phyloP scores from a whole-genome alignment of 192 early-diverging fungal genomes.

The Rhizophlyctis rosea region DNA sequence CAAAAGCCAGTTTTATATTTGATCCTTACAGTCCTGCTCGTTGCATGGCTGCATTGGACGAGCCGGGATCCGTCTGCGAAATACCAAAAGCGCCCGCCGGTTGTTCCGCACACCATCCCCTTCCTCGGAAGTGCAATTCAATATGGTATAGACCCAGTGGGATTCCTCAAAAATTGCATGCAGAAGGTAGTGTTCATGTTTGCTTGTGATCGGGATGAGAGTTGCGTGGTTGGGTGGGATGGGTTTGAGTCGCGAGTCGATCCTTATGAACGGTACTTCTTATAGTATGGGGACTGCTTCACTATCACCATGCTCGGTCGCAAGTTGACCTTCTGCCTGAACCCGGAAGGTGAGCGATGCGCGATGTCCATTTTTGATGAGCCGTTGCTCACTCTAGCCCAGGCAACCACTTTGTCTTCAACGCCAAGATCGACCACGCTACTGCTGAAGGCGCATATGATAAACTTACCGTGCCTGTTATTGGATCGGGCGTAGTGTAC shows the following conservation, averaged over 20 bases:
- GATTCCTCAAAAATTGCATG: constrained; percentile 71
- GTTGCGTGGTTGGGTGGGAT: too few relatives aligned
- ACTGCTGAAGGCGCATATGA: constrained; percentile 93
- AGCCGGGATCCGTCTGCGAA: too few relatives aligned
- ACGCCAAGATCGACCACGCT: constrained; percentile 78
- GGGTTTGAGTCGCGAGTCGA: too few relatives aligned
- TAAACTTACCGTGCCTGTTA: constrained; percentile 88
- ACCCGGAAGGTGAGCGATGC: too few relatives aligned
- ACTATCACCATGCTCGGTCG: constrained; percentile 92
- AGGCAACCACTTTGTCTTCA: constrained; percentile 97
- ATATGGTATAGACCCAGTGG: constrained; percentile 87
- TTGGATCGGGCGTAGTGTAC: constrained; percentile 94
- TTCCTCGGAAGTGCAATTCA: constrained; percentile 82
- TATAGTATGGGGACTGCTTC: constrained; percentile 80
- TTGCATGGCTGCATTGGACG: too few relatives aligned
- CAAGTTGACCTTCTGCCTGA: constrained; percentile 84
- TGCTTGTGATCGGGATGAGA: too few relatives aligned
- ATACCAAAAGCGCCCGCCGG: constrained; percentile 34
- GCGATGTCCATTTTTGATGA: too few relatives aligned
- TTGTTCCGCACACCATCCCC: constrained; percentile 70
- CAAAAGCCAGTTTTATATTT: too few relatives aligned
- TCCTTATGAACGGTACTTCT: too few relatives aligned
- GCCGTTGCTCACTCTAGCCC: too few relatives aligned
- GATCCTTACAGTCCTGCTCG: too few relatives aligned
- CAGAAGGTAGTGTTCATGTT: not conserved